phyloP scores from a whole-genome alignment of 2,329 filamentous ascomycete genomes.

The Aspergillus sp. region DNA sequence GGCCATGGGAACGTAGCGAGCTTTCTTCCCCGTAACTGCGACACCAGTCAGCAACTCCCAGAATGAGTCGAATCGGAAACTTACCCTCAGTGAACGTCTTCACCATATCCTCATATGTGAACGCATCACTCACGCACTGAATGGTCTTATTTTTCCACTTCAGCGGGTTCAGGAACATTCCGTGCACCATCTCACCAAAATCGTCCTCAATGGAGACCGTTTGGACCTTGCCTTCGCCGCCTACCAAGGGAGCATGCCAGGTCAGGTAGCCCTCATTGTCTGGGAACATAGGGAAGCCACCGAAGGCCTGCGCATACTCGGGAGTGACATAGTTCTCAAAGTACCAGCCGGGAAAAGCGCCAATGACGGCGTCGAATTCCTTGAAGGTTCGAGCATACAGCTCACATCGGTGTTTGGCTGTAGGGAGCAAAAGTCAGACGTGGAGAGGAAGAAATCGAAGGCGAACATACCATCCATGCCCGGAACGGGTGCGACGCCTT shows the following conservation, averaged over 20 bases:
- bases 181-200: constrained; percentile 7
- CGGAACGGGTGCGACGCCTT: background rate
- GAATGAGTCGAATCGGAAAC: background rate
- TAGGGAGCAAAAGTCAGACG: background rate
- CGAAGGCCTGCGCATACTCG: constrained; percentile 4
- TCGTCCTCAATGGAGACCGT: constrained; percentile 3
- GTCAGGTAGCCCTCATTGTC: background rate
- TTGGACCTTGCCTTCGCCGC: background rate
- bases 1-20: background rate
- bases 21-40: background rate
- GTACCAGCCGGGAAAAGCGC: constrained; percentile 5
- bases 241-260: background rate
- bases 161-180: background rate
- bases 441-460: no score
- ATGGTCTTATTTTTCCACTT: background rate
- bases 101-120: background rate
- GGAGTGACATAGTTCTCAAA: constrained; percentile 5
- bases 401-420: background rate
- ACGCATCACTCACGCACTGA: background rate
- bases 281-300: constrained; percentile 5
- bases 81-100: background rate
- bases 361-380: constrained; percentile 3
- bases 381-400: background rate
- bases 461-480: background rate
- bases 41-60: background rate